Evolutionary conservation across 257 asterid genomes (phyloP).

Genomic region (Solanum infundibuliforme): DNA sequence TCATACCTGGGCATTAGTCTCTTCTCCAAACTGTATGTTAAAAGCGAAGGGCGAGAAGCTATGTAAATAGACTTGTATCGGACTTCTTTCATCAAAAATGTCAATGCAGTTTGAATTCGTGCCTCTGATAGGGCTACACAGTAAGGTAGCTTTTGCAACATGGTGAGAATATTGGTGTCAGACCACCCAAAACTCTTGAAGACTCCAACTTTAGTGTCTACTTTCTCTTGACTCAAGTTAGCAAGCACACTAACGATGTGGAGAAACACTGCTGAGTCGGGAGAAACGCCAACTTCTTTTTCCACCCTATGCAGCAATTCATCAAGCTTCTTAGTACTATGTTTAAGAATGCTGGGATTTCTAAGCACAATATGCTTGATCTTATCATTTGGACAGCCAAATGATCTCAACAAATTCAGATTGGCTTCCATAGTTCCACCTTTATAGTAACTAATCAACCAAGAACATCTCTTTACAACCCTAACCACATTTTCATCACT

Average conservation of each 20-base stretch:
- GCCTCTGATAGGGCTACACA: neutral
- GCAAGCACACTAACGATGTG: neutral
- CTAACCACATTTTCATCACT: slow-evolving; percentile 6
- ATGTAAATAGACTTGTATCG: neutral
- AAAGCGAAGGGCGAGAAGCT: neutral
- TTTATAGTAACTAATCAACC: neutral
- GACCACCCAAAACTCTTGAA: slow-evolving; percentile 14
- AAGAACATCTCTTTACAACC: neutral
- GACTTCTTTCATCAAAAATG: slow-evolving; percentile 2
- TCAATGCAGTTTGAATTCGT: neutral
- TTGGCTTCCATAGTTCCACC: neutral
- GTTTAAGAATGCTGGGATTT: neutral
- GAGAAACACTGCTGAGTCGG: neutral
- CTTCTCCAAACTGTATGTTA: slow-evolving; percentile 1
- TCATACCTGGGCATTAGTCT: slow-evolving; percentile 9
- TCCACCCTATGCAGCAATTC: neutral
- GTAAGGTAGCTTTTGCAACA: neutral
- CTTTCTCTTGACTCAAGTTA: neutral
- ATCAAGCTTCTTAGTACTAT: neutral
- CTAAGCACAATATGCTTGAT: neutral
- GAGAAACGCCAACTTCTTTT: neutral
- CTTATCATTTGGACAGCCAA: neutral
- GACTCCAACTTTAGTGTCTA: neutral
- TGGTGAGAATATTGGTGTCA: neutral
- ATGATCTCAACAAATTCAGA: neutral